Evolutionary conservation across 2,329 filamentous ascomycete species (phyloP).

Genomic region (Dryadomyces quercivorus): DNA sequence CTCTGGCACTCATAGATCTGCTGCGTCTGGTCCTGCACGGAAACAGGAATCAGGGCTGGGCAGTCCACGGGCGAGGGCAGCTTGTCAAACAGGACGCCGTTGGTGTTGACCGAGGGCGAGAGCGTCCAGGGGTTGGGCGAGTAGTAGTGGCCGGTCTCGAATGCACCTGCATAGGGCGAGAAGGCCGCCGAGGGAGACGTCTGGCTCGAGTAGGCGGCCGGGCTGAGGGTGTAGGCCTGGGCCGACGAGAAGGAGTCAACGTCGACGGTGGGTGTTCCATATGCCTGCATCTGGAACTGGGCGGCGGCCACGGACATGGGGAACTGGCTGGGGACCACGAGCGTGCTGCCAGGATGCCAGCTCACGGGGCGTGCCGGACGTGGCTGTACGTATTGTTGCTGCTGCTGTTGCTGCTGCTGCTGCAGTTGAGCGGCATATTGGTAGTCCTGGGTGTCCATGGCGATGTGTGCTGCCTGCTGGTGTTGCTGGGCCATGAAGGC

Average conservation of each 20-base stretch:
- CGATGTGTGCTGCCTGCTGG: neutral
- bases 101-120: constrained; percentile 11
- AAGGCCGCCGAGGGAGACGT: constrained; percentile 43
- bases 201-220: constrained; percentile 43
- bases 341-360: constrained; percentile 57
- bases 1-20: neutral
- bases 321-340: constrained; percentile 20
- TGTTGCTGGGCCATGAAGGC: neutral
- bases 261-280: constrained; percentile 1
- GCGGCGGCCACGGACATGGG: neutral
- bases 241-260: constrained; percentile 27
- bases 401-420: constrained; percentile 8
- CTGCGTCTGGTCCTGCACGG: neutral
- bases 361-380: constrained; percentile 48
- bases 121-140: constrained; percentile 25
- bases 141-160: constrained; percentile 25
- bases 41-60: constrained; percentile 7
- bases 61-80: constrained; percentile 11
- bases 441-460: neutral
- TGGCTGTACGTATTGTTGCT: constrained; percentile 5
- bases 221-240: constrained; percentile 37
- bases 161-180: constrained; percentile 32
- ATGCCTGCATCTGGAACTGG: constrained; percentile 1
- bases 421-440: constrained; percentile 14
- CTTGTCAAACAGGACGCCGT: constrained; percentile 10